phyloP scores from a whole-genome alignment of 257 asterid species.

The Hygrophila difformis region DNA sequence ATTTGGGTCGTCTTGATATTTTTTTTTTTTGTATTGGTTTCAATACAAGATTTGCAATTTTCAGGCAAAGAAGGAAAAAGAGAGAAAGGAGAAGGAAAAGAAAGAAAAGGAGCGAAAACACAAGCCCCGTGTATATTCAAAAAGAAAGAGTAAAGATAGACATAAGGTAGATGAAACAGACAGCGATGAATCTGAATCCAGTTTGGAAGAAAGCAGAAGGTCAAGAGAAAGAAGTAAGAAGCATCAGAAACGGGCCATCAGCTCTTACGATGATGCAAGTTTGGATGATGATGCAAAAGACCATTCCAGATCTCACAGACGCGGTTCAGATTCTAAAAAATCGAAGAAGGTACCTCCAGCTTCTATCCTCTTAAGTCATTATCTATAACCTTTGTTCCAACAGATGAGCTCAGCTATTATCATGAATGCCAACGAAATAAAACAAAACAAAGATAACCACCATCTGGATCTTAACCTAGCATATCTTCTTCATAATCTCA shows the following conservation, averaged over 20 bases:
- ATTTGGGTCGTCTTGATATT: not conserved
- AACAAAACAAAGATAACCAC: too few relatives aligned
- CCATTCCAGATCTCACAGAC: conserved; percentile 48
- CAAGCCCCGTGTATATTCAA: conserved; percentile 33
- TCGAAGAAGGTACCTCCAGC: conserved; percentile 38
- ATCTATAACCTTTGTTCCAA: too few relatives aligned
- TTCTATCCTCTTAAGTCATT: not conserved
- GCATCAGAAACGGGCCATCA: conserved; percentile 37
- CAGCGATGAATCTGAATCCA: conserved; percentile 38
- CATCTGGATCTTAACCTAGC: too few relatives aligned
- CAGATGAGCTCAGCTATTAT: too few relatives aligned
- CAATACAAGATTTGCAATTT: not conserved
- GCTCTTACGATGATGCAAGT: conserved; percentile 29
- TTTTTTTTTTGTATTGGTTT: not conserved
- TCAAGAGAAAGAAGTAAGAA: conserved; percentile 52
- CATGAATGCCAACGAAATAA: too few relatives aligned
- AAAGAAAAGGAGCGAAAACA: conserved; percentile 50
- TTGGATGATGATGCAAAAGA: conserved; percentile 48
- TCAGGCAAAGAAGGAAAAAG: conserved; percentile 75
- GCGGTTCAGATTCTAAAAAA: conserved; percentile 40
- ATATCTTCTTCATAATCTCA: too few relatives aligned
- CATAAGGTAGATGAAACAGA: conserved; percentile 38
- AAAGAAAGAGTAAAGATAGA: conserved; percentile 47
- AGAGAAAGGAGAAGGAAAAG: conserved; percentile 48
- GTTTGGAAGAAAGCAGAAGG: conserved; percentile 45